These are phyloP conservation scores for Lachnellula subtilissima DNA, from an alignment of 2,329 filamentous ascomycete genomes.

Conservation along the genomic window DNA sequence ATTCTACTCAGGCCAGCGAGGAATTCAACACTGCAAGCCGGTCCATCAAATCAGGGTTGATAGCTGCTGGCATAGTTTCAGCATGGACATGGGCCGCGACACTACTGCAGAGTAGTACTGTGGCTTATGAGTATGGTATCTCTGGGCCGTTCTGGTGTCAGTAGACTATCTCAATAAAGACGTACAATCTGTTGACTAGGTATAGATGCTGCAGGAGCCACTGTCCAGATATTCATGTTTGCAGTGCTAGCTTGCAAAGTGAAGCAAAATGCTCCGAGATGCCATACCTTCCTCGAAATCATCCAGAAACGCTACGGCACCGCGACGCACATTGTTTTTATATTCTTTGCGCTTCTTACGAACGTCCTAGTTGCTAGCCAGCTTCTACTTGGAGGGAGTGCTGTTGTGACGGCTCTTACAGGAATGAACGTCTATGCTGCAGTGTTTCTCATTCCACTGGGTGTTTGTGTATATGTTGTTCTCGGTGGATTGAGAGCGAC, in stretches of 20 bases:
- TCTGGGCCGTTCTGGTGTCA: conserved; percentile 54
- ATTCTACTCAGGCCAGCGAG: conserved; percentile 41
- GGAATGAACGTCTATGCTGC: conserved; percentile 39
- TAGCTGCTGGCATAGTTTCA: conserved; percentile 81
- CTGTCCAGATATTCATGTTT: conserved; percentile 5
- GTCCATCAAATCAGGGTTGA: conserved; percentile 80
- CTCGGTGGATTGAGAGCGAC: conserved; percentile 37
- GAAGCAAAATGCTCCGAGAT: conserved; percentile 36
- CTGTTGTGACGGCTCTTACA: conserved; percentile 36
- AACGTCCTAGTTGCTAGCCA: conserved; percentile 38
- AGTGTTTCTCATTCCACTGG: conserved; percentile 36
- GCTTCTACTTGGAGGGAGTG: conserved; percentile 35
- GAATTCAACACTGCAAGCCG: conserved; percentile 85
- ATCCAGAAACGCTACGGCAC: conserved; percentile 36
- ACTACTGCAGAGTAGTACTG: conserved; percentile 67
- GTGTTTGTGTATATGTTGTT: conserved; percentile 37
- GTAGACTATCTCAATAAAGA: conserved; percentile 16
- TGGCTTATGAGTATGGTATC: conserved; percentile 71
- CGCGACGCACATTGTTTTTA: conserved; percentile 35
- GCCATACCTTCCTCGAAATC: conserved; percentile 40
- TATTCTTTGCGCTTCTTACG: conserved; percentile 36
- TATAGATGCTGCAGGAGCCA: conserved; percentile 43
- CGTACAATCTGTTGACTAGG: background rate
- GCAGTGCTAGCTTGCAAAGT: conserved; percentile 37
- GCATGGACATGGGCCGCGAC: conserved; percentile 91